Percentiles rank a stretch among this genome's conserved stretches.
Evolutionary conservation across 2,329 filamentous ascomycete genomes (phyloP).

Genomic region (Elsinoe arachidis): DNA sequence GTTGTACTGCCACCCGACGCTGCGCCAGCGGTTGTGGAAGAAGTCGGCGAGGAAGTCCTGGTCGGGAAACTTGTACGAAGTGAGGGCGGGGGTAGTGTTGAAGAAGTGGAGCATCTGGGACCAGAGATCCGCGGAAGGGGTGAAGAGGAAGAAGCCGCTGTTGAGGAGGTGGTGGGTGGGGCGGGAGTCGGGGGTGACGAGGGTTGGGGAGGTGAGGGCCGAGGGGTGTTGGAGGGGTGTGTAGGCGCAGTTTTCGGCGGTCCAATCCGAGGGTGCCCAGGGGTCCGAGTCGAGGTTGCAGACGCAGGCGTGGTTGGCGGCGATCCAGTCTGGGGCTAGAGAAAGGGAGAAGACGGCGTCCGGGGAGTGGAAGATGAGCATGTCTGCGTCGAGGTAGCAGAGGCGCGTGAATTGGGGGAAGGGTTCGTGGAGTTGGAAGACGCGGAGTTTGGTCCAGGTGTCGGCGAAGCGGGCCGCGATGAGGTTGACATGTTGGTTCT

Average conservation of each 20-base stretch:
- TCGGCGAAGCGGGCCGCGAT: conserved; percentile 46
- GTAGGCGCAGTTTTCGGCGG: conserved; percentile 41
- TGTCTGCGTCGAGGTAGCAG: conserved; percentile 47
- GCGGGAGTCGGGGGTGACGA: conserved; percentile 25
- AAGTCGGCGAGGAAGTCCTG: conserved; percentile 46
- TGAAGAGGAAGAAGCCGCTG: conserved; percentile 44
- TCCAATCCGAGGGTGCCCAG: conserved; percentile 45
- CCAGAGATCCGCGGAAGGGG: conserved; percentile 34
- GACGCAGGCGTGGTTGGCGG: conserved; percentile 44
- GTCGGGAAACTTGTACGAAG: conserved; percentile 43
- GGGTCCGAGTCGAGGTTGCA: conserved; percentile 44
- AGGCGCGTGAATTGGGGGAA: conserved; percentile 30
- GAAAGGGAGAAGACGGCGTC: conserved; percentile 37
- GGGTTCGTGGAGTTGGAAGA: conserved; percentile 37
- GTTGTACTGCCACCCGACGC: conserved; percentile 43
- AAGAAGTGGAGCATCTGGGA: conserved; percentile 35
- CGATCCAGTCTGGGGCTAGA: conserved; percentile 36
- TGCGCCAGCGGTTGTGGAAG: conserved; percentile 37
- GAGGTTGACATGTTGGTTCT: conserved; percentile 29
- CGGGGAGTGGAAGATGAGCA: conserved; percentile 39
- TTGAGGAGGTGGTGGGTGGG: conserved; percentile 42
- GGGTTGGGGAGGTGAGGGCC: conserved; percentile 28
- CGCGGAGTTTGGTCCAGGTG: conserved; percentile 49
- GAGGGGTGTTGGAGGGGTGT: conserved; percentile 33
- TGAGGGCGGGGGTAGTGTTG: conserved; percentile 31